Evolutionary conservation across 495 filamentous ascomycete species (phyloP).

Genomic region (Sabuloglossum arenarium): DNA sequence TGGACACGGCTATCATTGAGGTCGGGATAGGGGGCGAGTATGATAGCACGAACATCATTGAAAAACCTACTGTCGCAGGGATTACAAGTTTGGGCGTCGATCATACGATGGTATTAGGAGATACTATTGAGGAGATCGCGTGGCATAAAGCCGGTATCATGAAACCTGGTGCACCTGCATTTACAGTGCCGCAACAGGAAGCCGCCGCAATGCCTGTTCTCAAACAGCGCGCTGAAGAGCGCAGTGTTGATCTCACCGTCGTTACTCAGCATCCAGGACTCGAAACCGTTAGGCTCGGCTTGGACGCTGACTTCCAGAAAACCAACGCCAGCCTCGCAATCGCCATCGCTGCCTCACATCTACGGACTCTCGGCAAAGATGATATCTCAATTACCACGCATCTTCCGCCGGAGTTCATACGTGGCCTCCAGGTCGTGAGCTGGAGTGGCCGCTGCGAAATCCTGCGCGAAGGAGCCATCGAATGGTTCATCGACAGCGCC

Average conservation of each 20-base stretch:
- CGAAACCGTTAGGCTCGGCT: constrained; percentile 40
- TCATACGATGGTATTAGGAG: constrained; percentile 57
- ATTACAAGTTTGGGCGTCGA: constrained; percentile 84
- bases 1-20: constrained; percentile 73
- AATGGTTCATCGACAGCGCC: constrained; percentile 82
- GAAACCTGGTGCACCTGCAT: constrained; percentile 47
- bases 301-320: constrained; percentile 67
- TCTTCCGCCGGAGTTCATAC: constrained; percentile 45
- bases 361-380: constrained; percentile 23
- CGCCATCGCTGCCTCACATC: constrained; percentile 42
- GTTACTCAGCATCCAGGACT: constrained; percentile 45
- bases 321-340: constrained; percentile 71
- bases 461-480: constrained; percentile 39
- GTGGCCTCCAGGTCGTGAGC: constrained; percentile 51
- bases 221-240: constrained; percentile 45
- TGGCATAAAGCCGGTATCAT: constrained; percentile 96
- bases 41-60: constrained; percentile 83
- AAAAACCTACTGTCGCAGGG: constrained; percentile 45
- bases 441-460: constrained; percentile 75
- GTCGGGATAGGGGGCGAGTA: constrained; percentile 87
- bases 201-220: constrained; percentile 56
- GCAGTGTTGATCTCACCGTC: constrained; percentile 34
- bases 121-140: constrained; percentile 76
- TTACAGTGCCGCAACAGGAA: constrained; percentile 50
- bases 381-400: constrained; percentile 7